Conservation (phyloP, 345 rosid genomes). For the sweet orange (Citrus sinensis) region DVS_A1.0 CM039161.1:1443501-1444000, state of each 20-base stretch:
- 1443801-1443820: neutral
- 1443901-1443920: neutral
- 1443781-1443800: neutral
- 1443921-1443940: neutral
- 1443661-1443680: accelerated
- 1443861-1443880: neutral
- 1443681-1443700: neutral
- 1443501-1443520: neutral
- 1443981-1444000: neutral
- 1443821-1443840: slow-evolving; percentile 19
- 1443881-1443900: neutral
- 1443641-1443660: no score
- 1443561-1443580: no score
- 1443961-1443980: no score
- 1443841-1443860: neutral
- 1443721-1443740: neutral
- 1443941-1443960: no score
- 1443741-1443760: neutral
- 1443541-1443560: neutral
- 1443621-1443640: no score
- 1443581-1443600: no score
- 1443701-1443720: neutral
- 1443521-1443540: neutral
- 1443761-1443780: neutral
- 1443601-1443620: no score